Conservation (phyloP, 2,329 filamentous ascomycete species). For the Macrophomina pseudophaseolina region DNA sequence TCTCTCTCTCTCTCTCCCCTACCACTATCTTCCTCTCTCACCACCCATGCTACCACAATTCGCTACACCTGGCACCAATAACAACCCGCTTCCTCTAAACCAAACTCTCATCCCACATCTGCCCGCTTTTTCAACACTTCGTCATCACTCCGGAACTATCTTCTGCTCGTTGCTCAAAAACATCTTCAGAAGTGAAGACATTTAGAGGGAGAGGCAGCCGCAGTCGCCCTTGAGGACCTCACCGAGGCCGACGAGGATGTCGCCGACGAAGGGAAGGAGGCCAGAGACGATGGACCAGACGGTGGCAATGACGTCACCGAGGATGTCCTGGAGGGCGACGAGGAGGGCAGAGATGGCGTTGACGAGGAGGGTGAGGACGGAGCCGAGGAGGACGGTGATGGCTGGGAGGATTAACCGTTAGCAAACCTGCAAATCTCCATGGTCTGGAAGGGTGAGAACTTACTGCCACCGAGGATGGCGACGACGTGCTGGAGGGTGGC, state of each 20-base stretch:
- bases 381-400: slow-evolving; percentile 26
- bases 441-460: background rate
- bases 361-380: slow-evolving; percentile 27
- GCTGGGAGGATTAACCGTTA: background rate
- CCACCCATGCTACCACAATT: background rate
- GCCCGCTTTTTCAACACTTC: background rate
- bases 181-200: background rate
- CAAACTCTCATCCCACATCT: background rate
- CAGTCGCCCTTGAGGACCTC: slow-evolving; percentile 27
- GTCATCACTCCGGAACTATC: background rate
- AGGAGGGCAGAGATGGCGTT: slow-evolving; percentile 27
- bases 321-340: slow-evolving; percentile 20
- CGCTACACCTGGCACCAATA: too few relatives aligned
- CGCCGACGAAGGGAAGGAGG: slow-evolving; percentile 26
- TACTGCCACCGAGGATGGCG: slow-evolving; percentile 43
- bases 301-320: slow-evolving; percentile 25
- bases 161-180: background rate
- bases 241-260: slow-evolving; percentile 28
- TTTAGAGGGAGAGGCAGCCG: slow-evolving; percentile 24
- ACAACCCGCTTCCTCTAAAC: background rate
- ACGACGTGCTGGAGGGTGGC: slow-evolving; percentile 52
- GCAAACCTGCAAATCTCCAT: too few relatives aligned
- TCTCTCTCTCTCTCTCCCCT: background rate
- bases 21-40: background rate
- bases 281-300: slow-evolving; percentile 24